phyloP scores from a whole-genome alignment of 208 protist genomes.

The Acanthamoeba healyi region DNA sequence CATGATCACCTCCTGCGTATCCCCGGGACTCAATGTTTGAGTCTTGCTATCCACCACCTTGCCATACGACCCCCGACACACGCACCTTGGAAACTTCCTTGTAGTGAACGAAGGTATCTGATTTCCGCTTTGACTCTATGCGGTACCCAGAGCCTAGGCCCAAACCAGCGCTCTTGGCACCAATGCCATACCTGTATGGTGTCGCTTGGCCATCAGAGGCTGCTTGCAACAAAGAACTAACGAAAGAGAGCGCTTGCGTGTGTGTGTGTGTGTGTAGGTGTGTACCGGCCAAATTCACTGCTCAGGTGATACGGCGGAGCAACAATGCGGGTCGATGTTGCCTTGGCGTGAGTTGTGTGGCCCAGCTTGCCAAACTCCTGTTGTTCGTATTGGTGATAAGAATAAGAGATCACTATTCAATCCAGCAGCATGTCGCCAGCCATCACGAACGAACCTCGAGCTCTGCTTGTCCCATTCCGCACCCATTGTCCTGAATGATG shows the following conservation, averaged over 20 bases:
- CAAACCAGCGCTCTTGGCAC: conserved; percentile 26
- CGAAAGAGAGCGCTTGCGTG: too few species aligned
- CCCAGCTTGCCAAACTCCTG: conserved; percentile 40
- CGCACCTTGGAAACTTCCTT: neutral
- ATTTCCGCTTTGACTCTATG: neutral
- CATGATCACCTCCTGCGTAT: neutral
- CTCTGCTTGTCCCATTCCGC: neutral
- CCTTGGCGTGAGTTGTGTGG: neutral
- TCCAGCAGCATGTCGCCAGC: too few species aligned
- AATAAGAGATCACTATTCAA: neutral
- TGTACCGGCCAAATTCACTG: conserved; percentile 58
- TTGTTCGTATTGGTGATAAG: too few species aligned
- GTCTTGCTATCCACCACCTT: too few species aligned
- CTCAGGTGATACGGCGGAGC: conserved; percentile 20
- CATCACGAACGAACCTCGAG: neutral
- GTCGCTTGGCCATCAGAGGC: neutral
- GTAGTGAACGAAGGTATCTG: neutral
- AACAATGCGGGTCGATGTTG: neutral
- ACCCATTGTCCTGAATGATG: neutral
- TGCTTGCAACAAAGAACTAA: too few species aligned
- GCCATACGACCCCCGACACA: too few species aligned
- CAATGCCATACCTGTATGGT: conserved; percentile 13
- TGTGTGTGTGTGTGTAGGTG: too few species aligned
- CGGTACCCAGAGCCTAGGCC: neutral
- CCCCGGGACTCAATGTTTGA: too few species aligned